Evolutionary conservation across 2,329 filamentous ascomycete species (phyloP).

Genomic region (Akanthomyces uredinophilus): DNA sequence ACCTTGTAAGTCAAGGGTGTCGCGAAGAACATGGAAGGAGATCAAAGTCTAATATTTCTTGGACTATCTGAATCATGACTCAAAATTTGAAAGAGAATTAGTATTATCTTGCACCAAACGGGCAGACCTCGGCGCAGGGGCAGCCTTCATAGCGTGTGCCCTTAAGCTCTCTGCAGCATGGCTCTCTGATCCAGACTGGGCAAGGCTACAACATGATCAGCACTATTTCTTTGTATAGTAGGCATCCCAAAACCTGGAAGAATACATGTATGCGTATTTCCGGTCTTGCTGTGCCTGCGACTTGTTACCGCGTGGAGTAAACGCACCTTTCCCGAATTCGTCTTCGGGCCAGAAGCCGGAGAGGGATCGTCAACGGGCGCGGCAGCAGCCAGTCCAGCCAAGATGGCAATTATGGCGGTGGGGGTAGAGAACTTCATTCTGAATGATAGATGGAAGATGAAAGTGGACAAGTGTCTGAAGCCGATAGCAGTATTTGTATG

Average conservation of each 20-base stretch:
- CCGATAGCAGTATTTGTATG: neutral
- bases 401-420: neutral
- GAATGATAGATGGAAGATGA: neutral
- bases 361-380: neutral
- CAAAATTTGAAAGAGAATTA: neutral
- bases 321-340: neutral
- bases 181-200: neutral
- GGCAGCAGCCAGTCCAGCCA: neutral
- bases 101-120: neutral
- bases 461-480: neutral
- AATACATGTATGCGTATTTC: neutral
- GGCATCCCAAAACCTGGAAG: no score
- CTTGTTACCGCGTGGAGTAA: neutral
- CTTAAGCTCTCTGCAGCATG: neutral
- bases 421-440: neutral
- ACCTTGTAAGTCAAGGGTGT: no score
- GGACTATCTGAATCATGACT: neutral
- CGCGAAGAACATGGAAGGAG: no score
- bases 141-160: neutral
- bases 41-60: neutral
- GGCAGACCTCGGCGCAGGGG: neutral
- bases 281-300: neutral
- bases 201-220: neutral
- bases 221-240: neutral
- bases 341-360: neutral